Percentiles rank a stretch among this genome's conserved stretches.
phyloP scores from a whole-genome alignment of 805 yeast species.

The Metschnikowia gruessii region DNA sequence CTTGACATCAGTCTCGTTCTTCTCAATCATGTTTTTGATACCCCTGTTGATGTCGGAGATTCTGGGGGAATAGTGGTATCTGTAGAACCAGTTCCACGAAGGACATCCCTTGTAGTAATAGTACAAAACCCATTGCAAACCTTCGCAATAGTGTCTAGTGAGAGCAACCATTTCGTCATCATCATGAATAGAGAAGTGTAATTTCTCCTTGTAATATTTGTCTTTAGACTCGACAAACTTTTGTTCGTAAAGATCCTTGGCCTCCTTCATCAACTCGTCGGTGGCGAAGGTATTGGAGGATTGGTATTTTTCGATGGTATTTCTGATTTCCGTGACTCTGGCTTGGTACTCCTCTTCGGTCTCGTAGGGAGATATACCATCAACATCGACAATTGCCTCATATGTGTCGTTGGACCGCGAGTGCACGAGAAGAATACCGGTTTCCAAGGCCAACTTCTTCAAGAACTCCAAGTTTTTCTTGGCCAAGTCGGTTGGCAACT shows the following conservation, averaged over 20 bases:
- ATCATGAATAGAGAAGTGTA: slow-evolving; percentile 64
- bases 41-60: slow-evolving; percentile 83
- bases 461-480: slow-evolving; percentile 56
- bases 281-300: slow-evolving; percentile 61
- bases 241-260: slow-evolving; percentile 61
- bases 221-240: slow-evolving; percentile 84
- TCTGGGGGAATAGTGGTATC: slow-evolving; percentile 90
- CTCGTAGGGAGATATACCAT: slow-evolving; percentile 68
- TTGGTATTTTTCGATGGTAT: slow-evolving; percentile 61
- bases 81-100: slow-evolving; percentile 95
- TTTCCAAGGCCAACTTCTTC: slow-evolving; percentile 60
- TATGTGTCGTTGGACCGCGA: slow-evolving; percentile 55
- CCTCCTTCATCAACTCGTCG: slow-evolving; percentile 45
- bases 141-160: slow-evolving; percentile 83
- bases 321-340: slow-evolving; percentile 50
- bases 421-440: slow-evolving; percentile 65
- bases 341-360: slow-evolving; percentile 60
- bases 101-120: slow-evolving; percentile 89
- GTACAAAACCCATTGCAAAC: slow-evolving; percentile 93
- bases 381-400: slow-evolving; percentile 63
- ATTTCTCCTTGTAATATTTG: slow-evolving; percentile 77
- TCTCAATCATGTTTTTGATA: slow-evolving; percentile 48
- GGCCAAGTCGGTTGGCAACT: slow-evolving; percentile 47
- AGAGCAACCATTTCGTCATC: slow-evolving; percentile 57
- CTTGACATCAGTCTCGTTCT: slow-evolving; percentile 35